phyloP scores from a whole-genome alignment of 805 yeast species.

The Kluyveromyces siamensis region DNA sequence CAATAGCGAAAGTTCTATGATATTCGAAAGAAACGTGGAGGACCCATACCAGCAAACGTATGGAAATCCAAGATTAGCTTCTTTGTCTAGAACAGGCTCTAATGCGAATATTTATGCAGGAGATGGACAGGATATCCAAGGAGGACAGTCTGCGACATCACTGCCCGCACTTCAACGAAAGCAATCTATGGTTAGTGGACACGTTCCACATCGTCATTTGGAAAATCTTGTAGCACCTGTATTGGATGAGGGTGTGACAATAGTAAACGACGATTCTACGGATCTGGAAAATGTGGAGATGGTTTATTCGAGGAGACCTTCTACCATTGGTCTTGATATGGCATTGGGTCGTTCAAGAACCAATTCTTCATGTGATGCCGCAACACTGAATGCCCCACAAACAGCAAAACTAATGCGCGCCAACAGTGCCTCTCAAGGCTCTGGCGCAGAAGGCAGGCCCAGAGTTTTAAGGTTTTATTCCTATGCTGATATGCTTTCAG shows the following conservation, averaged over 20 bases:
- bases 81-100: conserved; percentile 12
- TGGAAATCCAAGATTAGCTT: conserved; percentile 10
- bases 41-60: conserved; percentile 33
- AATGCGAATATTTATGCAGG: background rate
- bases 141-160: background rate
- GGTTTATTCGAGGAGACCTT: conserved; percentile 53
- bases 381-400: conserved; percentile 7
- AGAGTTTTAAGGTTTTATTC: conserved; percentile 47
- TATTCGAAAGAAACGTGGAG: conserved; percentile 61
- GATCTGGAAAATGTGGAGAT: conserved; percentile 65
- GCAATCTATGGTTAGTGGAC: conserved; percentile 20
- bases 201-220: conserved; percentile 33
- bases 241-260: conserved; percentile 65
- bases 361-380: conserved; percentile 13
- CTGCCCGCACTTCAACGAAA: conserved; percentile 16
- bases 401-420: background rate
- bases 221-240: conserved; percentile 78
- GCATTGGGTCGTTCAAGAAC: conserved; percentile 32
- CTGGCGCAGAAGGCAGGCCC: conserved; percentile 7
- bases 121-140: background rate
- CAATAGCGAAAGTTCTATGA: conserved; percentile 35
- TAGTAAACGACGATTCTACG: conserved; percentile 45
- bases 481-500: conserved; percentile 69
- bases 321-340: conserved; percentile 38
- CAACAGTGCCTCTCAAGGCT: conserved; percentile 2